Evolutionary conservation across 2,329 filamentous ascomycete species (phyloP).

Genomic region (Fusarium chuoi): DNA sequence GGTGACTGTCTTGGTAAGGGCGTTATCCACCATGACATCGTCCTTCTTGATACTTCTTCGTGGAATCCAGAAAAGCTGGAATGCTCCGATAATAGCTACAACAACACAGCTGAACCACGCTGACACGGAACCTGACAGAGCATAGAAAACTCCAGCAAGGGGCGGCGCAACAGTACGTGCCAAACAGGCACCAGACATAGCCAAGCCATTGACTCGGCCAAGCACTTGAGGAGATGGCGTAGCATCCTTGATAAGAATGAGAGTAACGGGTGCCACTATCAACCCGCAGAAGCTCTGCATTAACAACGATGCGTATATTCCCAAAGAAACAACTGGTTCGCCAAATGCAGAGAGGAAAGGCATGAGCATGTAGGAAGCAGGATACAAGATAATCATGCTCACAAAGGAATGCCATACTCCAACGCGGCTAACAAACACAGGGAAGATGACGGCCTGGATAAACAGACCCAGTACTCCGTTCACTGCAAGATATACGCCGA

Average conservation of each 20-base stretch:
- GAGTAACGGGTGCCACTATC: slow-evolving; percentile 72
- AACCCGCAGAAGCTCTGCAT: slow-evolving; percentile 76
- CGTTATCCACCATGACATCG: slow-evolving; percentile 33
- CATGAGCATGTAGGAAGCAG: slow-evolving; percentile 74
- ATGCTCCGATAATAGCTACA: slow-evolving; percentile 38
- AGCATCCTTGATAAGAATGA: slow-evolving; percentile 79
- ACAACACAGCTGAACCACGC: slow-evolving; percentile 54
- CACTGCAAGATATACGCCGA: slow-evolving; percentile 74
- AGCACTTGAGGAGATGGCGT: slow-evolving; percentile 70
- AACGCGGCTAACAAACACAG: slow-evolving; percentile 68
- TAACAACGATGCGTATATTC: slow-evolving; percentile 73
- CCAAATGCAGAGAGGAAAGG: slow-evolving; percentile 73
- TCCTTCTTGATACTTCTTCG: slow-evolving; percentile 12
- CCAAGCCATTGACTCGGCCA: slow-evolving; percentile 77
- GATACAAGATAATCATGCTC: slow-evolving; percentile 72
- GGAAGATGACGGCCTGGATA: slow-evolving; percentile 78
- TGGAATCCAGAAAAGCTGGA: slow-evolving; percentile 38
- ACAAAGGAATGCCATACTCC: slow-evolving; percentile 76
- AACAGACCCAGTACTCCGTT: slow-evolving; percentile 78
- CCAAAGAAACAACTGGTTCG: slow-evolving; percentile 61
- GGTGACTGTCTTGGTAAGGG: slow-evolving; percentile 24
- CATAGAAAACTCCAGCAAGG: slow-evolving; percentile 74
- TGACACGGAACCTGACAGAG: slow-evolving; percentile 61
- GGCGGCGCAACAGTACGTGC: slow-evolving; percentile 77
- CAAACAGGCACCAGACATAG: slow-evolving; percentile 76